phyloP scores from a whole-genome alignment of 2,329 filamentous ascomycete genomes.

The Clonostachys byssicola region DNA sequence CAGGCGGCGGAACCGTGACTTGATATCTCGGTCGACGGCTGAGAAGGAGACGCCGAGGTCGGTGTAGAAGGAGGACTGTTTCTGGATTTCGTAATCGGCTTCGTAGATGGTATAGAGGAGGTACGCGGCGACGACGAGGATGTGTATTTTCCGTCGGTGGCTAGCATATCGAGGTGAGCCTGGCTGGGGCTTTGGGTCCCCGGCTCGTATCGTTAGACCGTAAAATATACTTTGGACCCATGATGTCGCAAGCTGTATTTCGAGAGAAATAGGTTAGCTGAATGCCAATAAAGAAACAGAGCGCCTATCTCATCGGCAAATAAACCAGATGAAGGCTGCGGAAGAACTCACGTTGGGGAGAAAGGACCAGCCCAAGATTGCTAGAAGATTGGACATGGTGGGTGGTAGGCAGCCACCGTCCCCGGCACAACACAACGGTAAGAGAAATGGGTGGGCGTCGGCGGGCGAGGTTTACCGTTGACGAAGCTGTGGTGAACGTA shows the following conservation, averaged over 20 bases:
- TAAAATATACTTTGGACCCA: constrained; percentile 83
- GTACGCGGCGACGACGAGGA: constrained; percentile 77
- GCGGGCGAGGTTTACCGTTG: neutral
- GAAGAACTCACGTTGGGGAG: constrained; percentile 38
- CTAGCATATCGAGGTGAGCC: constrained; percentile 63
- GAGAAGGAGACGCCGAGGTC: constrained; percentile 66
- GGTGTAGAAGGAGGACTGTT: constrained; percentile 72
- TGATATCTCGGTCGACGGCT: constrained; percentile 72
- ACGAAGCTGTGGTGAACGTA: too few relatives aligned
- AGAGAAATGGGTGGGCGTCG: neutral
- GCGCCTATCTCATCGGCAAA: neutral
- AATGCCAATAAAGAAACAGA: neutral
- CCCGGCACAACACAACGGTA: neutral
- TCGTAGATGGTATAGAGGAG: constrained; percentile 92
- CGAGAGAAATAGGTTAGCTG: constrained; percentile 6
- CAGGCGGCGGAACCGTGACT: constrained; percentile 78
- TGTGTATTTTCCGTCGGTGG: constrained; percentile 79
- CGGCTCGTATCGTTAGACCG: constrained; percentile 81
- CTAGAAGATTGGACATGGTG: constrained; percentile 47
- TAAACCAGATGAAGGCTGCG: neutral
- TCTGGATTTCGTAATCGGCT: constrained; percentile 75
- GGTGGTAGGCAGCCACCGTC: constrained; percentile 6
- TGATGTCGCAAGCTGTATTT: constrained; percentile 65
- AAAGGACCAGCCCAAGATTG: constrained; percentile 53
- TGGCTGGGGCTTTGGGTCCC: constrained; percentile 72